phyloP scores from a whole-genome alignment of 768 basidiomycete genomes.

The Phylloporus sp. region DNA sequence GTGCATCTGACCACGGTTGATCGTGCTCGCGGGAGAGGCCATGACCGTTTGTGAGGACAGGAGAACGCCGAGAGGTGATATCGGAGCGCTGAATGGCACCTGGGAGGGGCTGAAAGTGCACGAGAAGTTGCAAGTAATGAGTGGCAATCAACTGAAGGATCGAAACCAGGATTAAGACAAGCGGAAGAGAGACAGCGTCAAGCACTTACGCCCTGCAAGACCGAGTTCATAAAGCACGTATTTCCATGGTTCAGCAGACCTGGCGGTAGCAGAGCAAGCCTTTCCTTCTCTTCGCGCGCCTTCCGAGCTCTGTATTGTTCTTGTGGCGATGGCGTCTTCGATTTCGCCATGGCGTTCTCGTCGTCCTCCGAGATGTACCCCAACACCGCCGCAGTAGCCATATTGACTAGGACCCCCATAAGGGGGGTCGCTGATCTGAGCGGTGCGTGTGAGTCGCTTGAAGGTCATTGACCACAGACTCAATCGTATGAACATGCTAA shows the following conservation, averaged over 20 bases:
- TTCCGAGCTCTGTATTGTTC: slow-evolving; percentile 58
- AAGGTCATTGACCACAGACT: too few species aligned
- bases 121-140: slow-evolving; percentile 52
- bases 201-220: slow-evolving; percentile 75
- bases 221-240: slow-evolving; percentile 96
- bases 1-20: slow-evolving; percentile 50
- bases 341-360: slow-evolving; percentile 40
- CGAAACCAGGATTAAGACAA: background rate
- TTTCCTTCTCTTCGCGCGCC: slow-evolving; percentile 61
- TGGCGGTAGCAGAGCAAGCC: slow-evolving; percentile 59
- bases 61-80: slow-evolving; percentile 51
- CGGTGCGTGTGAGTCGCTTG: background rate
- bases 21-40: slow-evolving; percentile 49
- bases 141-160: slow-evolving; percentile 61
- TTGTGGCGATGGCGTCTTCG: slow-evolving; percentile 56
- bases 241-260: slow-evolving; percentile 80
- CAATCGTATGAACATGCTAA: too few species aligned
- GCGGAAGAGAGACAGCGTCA: background rate
- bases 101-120: slow-evolving; percentile 51
- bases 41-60: slow-evolving; percentile 60
- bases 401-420: slow-evolving; percentile 1
- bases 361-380: background rate
- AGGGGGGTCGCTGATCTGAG: slow-evolving; percentile 12
- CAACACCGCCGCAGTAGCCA: background rate
- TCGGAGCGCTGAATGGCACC: slow-evolving; percentile 36